Evolutionary conservation across 768 basidiomycete species (phyloP), one percentile per base, ranked within the genome.

Genomic region (Mycena latifolia): DNA sequence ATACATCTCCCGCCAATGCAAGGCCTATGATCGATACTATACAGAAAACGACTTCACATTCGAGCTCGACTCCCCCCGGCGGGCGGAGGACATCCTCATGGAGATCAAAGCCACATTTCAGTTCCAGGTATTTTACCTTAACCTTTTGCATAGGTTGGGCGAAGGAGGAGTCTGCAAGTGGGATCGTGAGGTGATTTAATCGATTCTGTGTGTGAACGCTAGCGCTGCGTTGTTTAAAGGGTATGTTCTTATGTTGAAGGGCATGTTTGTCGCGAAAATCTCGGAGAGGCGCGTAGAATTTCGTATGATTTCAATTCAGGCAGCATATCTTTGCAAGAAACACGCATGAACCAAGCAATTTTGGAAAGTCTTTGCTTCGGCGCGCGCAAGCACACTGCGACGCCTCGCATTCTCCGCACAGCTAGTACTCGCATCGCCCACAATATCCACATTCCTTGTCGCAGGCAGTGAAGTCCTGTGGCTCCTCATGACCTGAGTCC

Each of bases 21-120:
- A 8, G 27, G 8, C 12, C 5, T 28, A 5, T 18, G 9, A 27
- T 5, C 20, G 6, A 31, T 28, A 18, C 10, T 28, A 45, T 25
- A 24, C 71, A 86, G 89, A 90, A 75, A 78, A 68, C n/a, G 89
- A 90, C 71, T 66, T 70, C 2, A 82, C 87, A 0, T 90, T 90
- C 79, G 80, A 86, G 1, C 25, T 78, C 0, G 79, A 81, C n/a
- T 81, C 82, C 0, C 86, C 89, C 33, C 85, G 84, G 27, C 78
- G 82, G 2, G 86, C 85, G 0, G 89, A 89, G 64, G 86, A 88
- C 52, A 84, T 88, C 11, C 74, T 91, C 18, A 78, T 82, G 10
- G 83, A 83, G 58, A 77, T 73, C 25, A 86, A 86, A 58, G 82
- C 83, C 0, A 78, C 76, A 0, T 90, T 89, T 72, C 84, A 87